Percentiles rank a stretch among this genome's conserved stretches.
Conservation (phyloP, 441 rosid genomes). For the Erodium trifolium region DNA sequence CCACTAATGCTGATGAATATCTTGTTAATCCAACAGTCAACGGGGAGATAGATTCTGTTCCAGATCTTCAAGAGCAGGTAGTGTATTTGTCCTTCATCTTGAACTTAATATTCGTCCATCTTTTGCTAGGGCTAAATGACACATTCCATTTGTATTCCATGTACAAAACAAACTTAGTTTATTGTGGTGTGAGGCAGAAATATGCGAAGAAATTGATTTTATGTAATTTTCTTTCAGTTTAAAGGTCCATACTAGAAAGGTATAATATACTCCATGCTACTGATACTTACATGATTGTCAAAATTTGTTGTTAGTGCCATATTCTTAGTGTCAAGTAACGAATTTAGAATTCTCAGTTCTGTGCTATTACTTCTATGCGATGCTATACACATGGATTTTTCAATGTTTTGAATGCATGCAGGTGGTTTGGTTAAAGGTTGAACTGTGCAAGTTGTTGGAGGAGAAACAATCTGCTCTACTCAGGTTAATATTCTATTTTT, state of each 20-base stretch:
- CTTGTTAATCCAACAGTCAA: constrained; percentile 63
- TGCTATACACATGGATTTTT: neutral
- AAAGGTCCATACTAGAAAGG: neutral
- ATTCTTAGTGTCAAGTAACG: neutral
- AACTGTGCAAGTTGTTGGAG: constrained; percentile 87
- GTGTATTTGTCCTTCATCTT: constrained; percentile 11
- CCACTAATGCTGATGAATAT: constrained; percentile 69
- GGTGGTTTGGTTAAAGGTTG: constrained; percentile 91
- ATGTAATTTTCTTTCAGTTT: neutral
- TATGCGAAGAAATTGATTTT: neutral
- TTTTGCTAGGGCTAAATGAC: too few relatives aligned
- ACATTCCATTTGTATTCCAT: neutral
- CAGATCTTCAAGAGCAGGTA: constrained; percentile 94
- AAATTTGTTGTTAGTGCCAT: neutral
- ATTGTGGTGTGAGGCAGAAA: neutral
- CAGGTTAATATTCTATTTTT: constrained; percentile 40
- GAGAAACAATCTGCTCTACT: constrained; percentile 89
- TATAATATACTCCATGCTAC: neutral
- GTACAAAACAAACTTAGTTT: neutral
- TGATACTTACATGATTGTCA: neutral
- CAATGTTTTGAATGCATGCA: constrained; percentile 28
- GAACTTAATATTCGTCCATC: neutral
- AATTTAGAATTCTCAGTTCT: neutral
- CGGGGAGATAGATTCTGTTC: constrained; percentile 61
- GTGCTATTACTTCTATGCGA: neutral